Base-by-base conservation (phyloP, 495 filamentous ascomycete species). In the Podospora appendiculata region DNA sequence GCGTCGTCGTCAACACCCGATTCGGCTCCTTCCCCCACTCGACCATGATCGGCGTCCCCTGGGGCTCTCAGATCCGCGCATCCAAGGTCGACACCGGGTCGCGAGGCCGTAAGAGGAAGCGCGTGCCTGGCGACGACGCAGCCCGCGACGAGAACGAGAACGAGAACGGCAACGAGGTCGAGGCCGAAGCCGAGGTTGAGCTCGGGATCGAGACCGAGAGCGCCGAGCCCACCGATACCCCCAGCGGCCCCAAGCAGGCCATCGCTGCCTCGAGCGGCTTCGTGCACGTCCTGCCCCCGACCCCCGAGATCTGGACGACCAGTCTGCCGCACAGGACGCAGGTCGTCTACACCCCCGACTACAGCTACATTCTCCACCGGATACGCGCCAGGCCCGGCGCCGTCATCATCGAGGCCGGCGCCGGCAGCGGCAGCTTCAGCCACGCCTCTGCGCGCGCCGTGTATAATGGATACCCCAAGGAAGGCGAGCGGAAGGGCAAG, bases 341-440 rank as follows among this genome's bases (percentile, higher is more conserved):
- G 69, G 92, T 98, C 45, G 93, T 98, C 56, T 98, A 98, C 63
- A 96, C 89, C 1, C 90, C 94, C 9, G 93, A 98, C 67, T 95
- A 95, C 70, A 95, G 90, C 69, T 98, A 93, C 63, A 85, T 98
- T 38, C 78, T 98, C 18, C 89, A 96, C 63, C 79, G 90, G 44
- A 75, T 98, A 45, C 82, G 88, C 12, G 92, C 84, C 3, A 71
- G 88, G 18, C 90, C 93, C 0, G 94, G 93, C 3, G 80, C 77
- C 9, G 79, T 78, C 9, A 63, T 98, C 10, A 93, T 98, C 45
- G 93, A 98, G 70, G 94, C 93, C 2, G 93, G 93, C 17, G 89
- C 92, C 0, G 93, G 93, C 1, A 95, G 90, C 67, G 93, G 93
- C 8, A 91, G 86, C 32, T 98, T 98, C 68, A 96, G 91, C 10